Evolutionary conservation across 352 stramenopile species (phyloP).

Genomic region (Pythium monospermum): DNA sequence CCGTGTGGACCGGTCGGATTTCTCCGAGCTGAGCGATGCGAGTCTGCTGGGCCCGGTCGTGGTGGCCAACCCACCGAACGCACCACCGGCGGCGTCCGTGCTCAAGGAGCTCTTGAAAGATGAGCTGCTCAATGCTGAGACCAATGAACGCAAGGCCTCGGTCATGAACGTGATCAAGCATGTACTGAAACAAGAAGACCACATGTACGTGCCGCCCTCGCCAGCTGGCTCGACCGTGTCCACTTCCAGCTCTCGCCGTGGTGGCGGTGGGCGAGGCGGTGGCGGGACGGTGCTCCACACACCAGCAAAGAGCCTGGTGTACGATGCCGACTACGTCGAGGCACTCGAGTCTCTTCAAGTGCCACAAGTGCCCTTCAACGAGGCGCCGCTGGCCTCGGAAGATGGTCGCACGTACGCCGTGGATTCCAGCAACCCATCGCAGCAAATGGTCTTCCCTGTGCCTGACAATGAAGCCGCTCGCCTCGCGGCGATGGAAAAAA

Average conservation of each 20-base stretch:
- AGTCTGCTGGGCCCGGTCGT: constrained; percentile 24
- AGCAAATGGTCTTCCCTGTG: constrained; percentile 6
- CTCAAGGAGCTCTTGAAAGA: constrained; percentile 37
- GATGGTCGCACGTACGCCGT: constrained; percentile 1
- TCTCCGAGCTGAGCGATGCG: constrained; percentile 25
- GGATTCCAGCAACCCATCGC: neutral
- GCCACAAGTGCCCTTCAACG: neutral
- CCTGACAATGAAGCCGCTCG: constrained; percentile 9
- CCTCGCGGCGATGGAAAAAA: neutral
- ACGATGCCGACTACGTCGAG: constrained; percentile 12
- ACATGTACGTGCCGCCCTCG: neutral
- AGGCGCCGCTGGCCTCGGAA: neutral
- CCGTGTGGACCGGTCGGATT: constrained; percentile 46
- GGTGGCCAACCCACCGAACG: constrained; percentile 18
- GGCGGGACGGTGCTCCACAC: neutral
- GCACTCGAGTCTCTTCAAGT: constrained; percentile 13
- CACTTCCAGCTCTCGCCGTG: neutral
- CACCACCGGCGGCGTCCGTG: constrained; percentile 16
- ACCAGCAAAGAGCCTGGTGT: neutral
- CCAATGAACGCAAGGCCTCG: constrained; percentile 25
- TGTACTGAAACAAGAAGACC: constrained; percentile 34
- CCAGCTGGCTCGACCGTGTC: neutral
- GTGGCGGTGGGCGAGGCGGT: no score
- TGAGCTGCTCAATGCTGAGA: constrained; percentile 22
- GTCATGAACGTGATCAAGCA: constrained; percentile 44